Base-by-base conservation (phyloP, 2,329 filamentous ascomycete genomes). In the Cladophialophora exuberans region DNA sequence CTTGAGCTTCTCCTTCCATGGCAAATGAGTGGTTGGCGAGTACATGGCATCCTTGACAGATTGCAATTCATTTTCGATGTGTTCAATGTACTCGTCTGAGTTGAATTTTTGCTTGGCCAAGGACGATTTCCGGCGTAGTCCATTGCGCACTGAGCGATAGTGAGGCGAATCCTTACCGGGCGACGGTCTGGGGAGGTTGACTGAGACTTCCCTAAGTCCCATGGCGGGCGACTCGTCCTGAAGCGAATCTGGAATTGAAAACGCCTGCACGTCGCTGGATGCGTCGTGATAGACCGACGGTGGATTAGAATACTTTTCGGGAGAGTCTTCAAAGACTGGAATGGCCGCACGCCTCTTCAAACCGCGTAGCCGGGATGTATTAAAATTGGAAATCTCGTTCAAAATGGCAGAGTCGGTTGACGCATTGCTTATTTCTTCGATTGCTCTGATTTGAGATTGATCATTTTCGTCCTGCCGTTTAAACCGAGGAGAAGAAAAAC, bases 61-160 rank as follows among this genome's bases (percentile, higher is more conserved):
- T 15, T 71, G 70, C 20, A 80, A 64, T 59, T 79, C 73, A 17
- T 69, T 66, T 53, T 80, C 77, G 10, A 80, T 72, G 62, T 78
- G 75, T 45, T 79, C 75, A 56, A 79, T 76, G 62, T 79, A 78
- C 52, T 72, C 69, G 22, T 72, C 68, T 7, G 71, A 70, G 55
- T 77, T 74, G 48, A 69, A 72, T 56, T 70, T 72, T 15, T 71
- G 44, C 28, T 57, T 64, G 25, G 52, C 26, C 30, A 55, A 44
- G 55, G 58, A 51, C 30, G 56, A 36, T 50, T 58, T 38, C 17
- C 58, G 59, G 10, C 60, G 56, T 23, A 44, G 20, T 23, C 52
- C 57, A 15, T 42, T 17, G 23, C 64, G 56, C 17, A 59, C 44
- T 6, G 56, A 54, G 18, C 46, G 38, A 31, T 44, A 55, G 26